A percentile compares a stretch with the other conserved stretches of the same genome.
Conservation (phyloP, 1,139 yeast species). For the Dujonia santamariae region DNA sequence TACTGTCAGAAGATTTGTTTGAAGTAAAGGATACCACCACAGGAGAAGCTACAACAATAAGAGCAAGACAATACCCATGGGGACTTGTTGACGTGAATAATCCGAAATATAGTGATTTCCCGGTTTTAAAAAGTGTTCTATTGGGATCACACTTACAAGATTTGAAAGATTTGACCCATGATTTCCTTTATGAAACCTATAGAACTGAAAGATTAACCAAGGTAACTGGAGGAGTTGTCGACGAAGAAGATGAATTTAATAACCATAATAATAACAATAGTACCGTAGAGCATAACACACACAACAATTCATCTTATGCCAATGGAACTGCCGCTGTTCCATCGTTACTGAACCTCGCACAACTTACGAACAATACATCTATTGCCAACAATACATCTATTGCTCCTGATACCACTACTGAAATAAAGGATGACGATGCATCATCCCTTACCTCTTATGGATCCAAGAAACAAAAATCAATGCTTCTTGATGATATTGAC, state of each 20-base stretch:
- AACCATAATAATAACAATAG: constrained; percentile 5
- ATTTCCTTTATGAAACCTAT: constrained; percentile 84
- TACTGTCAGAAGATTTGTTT: constrained; percentile 61
- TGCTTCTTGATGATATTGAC: constrained; percentile 35
- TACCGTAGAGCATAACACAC: constrained; percentile 6
- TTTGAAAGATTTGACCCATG: constrained; percentile 90
- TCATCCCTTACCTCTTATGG: constrained; percentile 22
- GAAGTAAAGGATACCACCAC: constrained; percentile 51
- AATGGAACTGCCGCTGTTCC: constrained; percentile 38
- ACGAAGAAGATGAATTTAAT: constrained; percentile 27
- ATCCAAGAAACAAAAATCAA: constrained; percentile 25
- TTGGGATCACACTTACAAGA: constrained; percentile 93
- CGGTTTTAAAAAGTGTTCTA: constrained; percentile 76
- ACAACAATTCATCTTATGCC: constrained; percentile 10
- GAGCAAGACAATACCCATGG: constrained; percentile 94
- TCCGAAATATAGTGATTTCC: constrained; percentile 78
- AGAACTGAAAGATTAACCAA: constrained; percentile 78
- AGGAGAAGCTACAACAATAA: constrained; percentile 52
- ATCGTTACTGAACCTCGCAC: constrained; percentile 63
- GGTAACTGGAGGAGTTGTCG: constrained; percentile 43
- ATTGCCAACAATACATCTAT: not conserved
- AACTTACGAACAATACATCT: constrained; percentile 35
- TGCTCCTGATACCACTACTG: constrained; percentile 6
- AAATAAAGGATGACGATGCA: constrained; percentile 14
- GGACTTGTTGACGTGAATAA: constrained; percentile 84